Evolutionary conservation across 2,329 filamentous ascomycete genomes (phyloP).

Genomic region (Trichoderma aggressivum): DNA sequence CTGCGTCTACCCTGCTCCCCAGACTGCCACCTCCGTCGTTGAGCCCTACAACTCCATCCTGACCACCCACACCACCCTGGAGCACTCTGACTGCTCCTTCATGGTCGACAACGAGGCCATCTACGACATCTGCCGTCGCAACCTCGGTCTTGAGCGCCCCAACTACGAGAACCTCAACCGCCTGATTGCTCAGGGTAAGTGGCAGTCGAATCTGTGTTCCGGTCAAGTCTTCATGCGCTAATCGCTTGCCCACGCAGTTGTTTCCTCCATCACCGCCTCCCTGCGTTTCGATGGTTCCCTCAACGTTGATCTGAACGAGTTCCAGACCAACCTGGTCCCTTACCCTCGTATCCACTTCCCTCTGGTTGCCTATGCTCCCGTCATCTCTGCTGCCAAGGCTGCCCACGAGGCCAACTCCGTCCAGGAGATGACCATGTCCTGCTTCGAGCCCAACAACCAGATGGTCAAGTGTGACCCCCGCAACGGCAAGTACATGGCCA

Average conservation of each 20-base stretch:
- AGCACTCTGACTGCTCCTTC: slow-evolving; percentile 99
- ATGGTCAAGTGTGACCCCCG: slow-evolving; percentile 99
- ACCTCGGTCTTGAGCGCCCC: slow-evolving; percentile 93
- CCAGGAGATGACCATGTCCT: slow-evolving; percentile 96
- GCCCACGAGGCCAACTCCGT: slow-evolving; percentile 98
- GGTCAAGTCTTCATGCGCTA: neutral
- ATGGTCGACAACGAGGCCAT: slow-evolving; percentile 99
- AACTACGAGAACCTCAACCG: slow-evolving; percentile 99
- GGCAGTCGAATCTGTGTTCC: neutral
- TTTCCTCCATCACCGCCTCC: slow-evolving; percentile 96
- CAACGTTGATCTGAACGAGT: slow-evolving; percentile 99
- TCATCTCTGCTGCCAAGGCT: slow-evolving; percentile 92
- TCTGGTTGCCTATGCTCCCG: slow-evolving; percentile 90
- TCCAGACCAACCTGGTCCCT: slow-evolving; percentile 99
- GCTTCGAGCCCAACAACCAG: slow-evolving; percentile 99
- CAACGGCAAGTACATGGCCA: slow-evolving; percentile 99
- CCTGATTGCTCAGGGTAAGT: slow-evolving; percentile 86
- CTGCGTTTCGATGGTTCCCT: slow-evolving; percentile 98
- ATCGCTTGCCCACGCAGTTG: slow-evolving; percentile 54
- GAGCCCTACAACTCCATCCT: slow-evolving; percentile 99
- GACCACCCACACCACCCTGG: slow-evolving; percentile 96
- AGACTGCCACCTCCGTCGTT: slow-evolving; percentile 94
- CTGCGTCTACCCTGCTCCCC: slow-evolving; percentile 96
- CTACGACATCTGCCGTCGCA: slow-evolving; percentile 98
- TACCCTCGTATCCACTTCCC: slow-evolving; percentile 99